These are phyloP conservation scores for Septoria linicola DNA, from an alignment of 2,329 filamentous ascomycete genomes.

Conservation along the genomic window DNA sequence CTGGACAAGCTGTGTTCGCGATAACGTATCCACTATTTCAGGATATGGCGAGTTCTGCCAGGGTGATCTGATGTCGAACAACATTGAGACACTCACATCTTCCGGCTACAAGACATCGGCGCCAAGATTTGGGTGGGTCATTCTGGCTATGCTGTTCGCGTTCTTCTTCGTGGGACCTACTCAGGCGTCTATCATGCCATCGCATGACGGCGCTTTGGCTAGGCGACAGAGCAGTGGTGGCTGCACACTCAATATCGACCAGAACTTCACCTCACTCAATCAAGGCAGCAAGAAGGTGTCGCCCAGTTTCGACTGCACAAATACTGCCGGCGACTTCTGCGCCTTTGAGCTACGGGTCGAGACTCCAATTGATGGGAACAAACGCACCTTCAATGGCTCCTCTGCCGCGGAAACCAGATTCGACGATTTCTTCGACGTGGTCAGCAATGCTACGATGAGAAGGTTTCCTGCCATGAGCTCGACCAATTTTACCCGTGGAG, in stretches of 20 bases:
- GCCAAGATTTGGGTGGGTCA: conserved; percentile 10
- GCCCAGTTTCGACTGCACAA: not conserved
- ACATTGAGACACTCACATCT: conserved; percentile 4
- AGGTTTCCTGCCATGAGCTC: conserved; percentile 19
- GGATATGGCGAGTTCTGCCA: conserved; percentile 8
- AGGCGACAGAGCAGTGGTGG: conserved; percentile 9
- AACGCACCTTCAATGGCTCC: conserved; percentile 19
- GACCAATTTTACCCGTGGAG: conserved; percentile 1
- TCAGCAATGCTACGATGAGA: conserved; percentile 8
- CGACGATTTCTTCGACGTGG: conserved; percentile 19
- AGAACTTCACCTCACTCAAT: conserved; percentile 7
- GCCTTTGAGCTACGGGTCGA: conserved; percentile 1
- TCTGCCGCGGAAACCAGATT: conserved; percentile 19
- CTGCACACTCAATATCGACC: conserved; percentile 12
- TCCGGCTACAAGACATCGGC: conserved; percentile 1
- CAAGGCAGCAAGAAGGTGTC: not conserved
- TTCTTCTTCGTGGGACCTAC: conserved; percentile 10
- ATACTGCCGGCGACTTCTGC: not conserved
- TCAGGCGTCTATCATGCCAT: conserved; percentile 14
- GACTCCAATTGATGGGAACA: conserved; percentile 15
- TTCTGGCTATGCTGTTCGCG: conserved; percentile 5
- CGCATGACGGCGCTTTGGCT: conserved; percentile 5
- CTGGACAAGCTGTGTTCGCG: conserved; percentile 1
- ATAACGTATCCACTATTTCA: not conserved
- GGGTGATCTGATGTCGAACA: conserved; percentile 5